These are phyloP conservation scores for Cladosporium phlei DNA, from an alignment of 2,329 filamentous ascomycete species.

Conservation along the genomic window DNA sequence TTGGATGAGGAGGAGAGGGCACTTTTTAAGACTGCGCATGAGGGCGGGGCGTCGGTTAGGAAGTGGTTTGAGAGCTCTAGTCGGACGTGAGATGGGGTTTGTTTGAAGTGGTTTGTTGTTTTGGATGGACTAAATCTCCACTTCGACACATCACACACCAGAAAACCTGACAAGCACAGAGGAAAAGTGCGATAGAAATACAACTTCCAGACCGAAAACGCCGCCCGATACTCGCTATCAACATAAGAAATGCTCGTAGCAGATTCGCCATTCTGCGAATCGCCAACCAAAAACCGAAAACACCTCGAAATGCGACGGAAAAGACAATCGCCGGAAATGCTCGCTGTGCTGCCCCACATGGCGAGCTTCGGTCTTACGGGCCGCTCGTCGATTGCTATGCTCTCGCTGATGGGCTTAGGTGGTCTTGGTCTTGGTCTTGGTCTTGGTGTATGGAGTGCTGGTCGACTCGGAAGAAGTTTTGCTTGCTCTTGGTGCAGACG, in stretches of 20 bases:
- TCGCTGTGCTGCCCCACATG: no score
- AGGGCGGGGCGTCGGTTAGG: slow-evolving; percentile 43
- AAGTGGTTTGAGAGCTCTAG: slow-evolving; percentile 36
- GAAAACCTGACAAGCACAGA: background rate
- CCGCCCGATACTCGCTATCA: background rate
- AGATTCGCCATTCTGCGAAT: background rate
- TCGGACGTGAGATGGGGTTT: slow-evolving; percentile 12
- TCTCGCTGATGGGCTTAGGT: no score
- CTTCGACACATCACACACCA: background rate
- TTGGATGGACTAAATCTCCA: background rate
- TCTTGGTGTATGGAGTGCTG: no score
- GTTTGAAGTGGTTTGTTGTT: background rate
- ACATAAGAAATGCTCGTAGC: background rate
- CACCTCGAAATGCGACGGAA: background rate
- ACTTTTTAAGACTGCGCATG: slow-evolving; percentile 45
- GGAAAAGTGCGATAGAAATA: no score
- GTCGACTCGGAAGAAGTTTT: no score
- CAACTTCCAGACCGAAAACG: no score
- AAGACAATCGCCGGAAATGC: no score
- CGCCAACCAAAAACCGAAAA: background rate
- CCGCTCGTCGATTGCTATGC: no score
- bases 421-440: no score
- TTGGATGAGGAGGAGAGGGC: slow-evolving; percentile 85
- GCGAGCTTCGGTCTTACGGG: no score
- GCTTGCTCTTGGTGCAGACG: no score